phyloP scores from a whole-genome alignment of 106 monocot species.

The Hemerocallis citrina region DNA sequence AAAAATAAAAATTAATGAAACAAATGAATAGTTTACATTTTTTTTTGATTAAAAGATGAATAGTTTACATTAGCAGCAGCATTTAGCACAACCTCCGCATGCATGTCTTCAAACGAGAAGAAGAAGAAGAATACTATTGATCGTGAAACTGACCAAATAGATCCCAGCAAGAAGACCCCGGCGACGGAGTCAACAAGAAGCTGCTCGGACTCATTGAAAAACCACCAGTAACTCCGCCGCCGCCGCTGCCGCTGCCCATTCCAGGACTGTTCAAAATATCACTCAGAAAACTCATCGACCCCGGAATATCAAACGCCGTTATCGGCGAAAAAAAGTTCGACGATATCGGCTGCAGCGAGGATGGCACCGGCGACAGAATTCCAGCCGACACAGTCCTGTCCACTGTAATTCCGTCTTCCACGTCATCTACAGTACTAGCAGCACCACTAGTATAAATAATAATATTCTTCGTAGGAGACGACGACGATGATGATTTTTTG shows the following conservation, averaged over 20 bases:
- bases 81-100: too few species aligned
- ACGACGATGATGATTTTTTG: conserved; percentile 11
- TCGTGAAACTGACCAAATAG: neutral
- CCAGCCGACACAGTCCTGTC: conserved; percentile 12
- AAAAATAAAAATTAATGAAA: too few species aligned
- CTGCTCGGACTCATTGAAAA: conserved; percentile 15
- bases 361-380: conserved; percentile 50
- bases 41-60: too few species aligned
- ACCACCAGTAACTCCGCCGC: neutral
- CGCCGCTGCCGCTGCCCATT: conserved; percentile 1
- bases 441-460: neutral
- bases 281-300: conserved; percentile 18
- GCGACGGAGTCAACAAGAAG: conserved; percentile 37
- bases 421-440: neutral
- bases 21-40: too few species aligned
- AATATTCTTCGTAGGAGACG: neutral
- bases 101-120: too few species aligned
- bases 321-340: conserved; percentile 40
- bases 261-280: conserved; percentile 28
- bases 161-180: conserved; percentile 19
- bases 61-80: too few species aligned
- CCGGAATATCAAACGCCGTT: conserved; percentile 25
- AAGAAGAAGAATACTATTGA: too few species aligned
- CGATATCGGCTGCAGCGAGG: conserved; percentile 29
- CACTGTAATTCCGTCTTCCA: neutral